Base-by-base conservation (phyloP, 345 rosid genomes). In the Microthlaspi erraticum region DNA sequence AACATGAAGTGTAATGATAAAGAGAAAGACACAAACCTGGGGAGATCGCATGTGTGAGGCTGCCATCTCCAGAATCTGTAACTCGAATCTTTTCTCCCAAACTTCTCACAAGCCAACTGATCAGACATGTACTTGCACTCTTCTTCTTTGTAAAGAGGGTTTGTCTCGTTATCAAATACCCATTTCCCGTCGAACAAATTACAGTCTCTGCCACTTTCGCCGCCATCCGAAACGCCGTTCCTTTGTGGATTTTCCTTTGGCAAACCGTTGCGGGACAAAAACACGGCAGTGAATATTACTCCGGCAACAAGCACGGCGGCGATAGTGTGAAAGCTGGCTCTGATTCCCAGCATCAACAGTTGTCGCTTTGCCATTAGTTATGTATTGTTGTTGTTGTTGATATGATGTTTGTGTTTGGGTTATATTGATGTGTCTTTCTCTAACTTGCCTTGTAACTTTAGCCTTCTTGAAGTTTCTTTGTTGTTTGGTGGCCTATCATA, bases 21-120 rank as follows among this genome's bases (percentile, higher is more conserved):
- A 7, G 7, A 64, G 1, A 43, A 20, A 54, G 69, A 43, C 17
- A 58, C 6, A 45, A 48, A 93, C 99, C 90, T 86, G 10, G 93
- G 98, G 43, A 89, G 85, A 70, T 88, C 81, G 54, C 99, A 94
- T 10, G 81, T 82, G 56, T 82, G 82, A 62, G 99, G 99, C 41
- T 94, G 89, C 97, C 99, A 94, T 57, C 86, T 85, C 97, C 93
- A 89, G 17, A 77, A 80, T 78, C 79, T 95, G 45, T 82, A 89
- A 66, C 45, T 60, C 53, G 84, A 74, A 63, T 94, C 93, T 64
- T 83, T 83, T 72, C 99, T 84, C 20, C 98, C 99, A 68, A 86
- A 89, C 76, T 88, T 85, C 80, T 81, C 78, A 60, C 96, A 88
- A 48, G 95, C 89, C 78, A 88, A 76, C 72, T 91, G 89, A 33